Evolutionary conservation across 2,329 filamentous ascomycete genomes (phyloP), one percentile per base, ranked within the genome.

Genomic region (Thelonectria discophora): DNA sequence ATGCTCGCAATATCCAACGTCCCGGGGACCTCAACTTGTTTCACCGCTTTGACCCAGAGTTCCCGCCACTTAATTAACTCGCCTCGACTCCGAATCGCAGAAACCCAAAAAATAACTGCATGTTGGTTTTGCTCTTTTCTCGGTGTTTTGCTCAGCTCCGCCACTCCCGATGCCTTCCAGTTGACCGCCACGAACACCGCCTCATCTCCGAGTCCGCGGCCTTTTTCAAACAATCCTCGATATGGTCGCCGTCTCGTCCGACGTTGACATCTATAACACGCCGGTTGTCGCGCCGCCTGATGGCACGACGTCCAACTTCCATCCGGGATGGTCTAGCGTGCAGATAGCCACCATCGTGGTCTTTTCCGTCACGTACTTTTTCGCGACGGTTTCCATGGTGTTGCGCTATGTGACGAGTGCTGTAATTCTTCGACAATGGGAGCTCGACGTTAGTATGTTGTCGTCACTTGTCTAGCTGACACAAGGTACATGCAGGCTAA

Each of bases 351-450:
- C 60, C 5, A 43, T 62, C 11, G 17, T 51, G 17, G 45, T 55
- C 18, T 62, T 62, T 47, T 51, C 37, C 5, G 46, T 62, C 39
- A 62, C 55, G 1, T 62, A 59, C 39, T 52, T 42, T 17, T 34
- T 62, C 17, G 60, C 60, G 12, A 55, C 60, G 3, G 10, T 59
- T 4, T 62, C 55, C 17, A 55, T 62, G 50, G 39, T 42, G 6
- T 42, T 62, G 3, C 60, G 55, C 11, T 59, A 59, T 30, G 20
- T 59, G 9, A 58, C 55, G 8, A 55, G 55, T 15, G 46, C 47
- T 4, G 5, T 50, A 6, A 24, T 62, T 24, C 34, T 55, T 12
- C 30, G 47, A 18, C 20, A 54, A 32, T 58, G 30, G 21, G 60
- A 62, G 39, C 6, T 52, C 1, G 60, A 62, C n/a, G 50, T 54